Evolutionary conservation across 768 basidiomycete species (phyloP).

Genomic region (Termitomyces titanicus): DNA sequence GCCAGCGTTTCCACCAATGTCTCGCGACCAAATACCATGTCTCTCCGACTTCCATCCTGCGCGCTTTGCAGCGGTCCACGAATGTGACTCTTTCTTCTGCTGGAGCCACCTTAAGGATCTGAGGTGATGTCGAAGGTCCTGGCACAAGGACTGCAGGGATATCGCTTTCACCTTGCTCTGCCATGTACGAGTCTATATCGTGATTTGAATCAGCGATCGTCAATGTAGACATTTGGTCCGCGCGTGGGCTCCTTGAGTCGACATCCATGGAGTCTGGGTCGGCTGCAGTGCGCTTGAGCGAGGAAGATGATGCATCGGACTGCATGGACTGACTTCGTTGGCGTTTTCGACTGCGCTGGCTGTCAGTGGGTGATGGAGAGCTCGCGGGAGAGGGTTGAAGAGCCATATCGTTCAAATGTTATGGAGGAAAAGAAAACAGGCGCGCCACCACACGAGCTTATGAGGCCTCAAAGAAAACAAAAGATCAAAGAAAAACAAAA

Average conservation of each 20-base stretch:
- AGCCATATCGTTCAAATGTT: slow-evolving; percentile 33
- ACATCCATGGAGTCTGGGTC: slow-evolving; percentile 53
- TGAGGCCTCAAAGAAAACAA: slow-evolving; percentile 1
- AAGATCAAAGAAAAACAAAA: slow-evolving; percentile 14
- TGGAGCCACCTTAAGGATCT: slow-evolving; percentile 22
- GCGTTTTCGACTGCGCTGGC: slow-evolving; percentile 55
- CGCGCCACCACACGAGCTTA: slow-evolving; percentile 10
- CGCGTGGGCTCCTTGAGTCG: slow-evolving; percentile 30
- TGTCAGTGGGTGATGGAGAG: slow-evolving; percentile 39
- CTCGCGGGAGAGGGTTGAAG: slow-evolving; percentile 42
- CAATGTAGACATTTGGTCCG: slow-evolving; percentile 41
- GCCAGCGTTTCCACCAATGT: slow-evolving; percentile 75
- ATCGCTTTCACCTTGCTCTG: slow-evolving; percentile 46
- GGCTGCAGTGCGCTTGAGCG: slow-evolving; percentile 76
- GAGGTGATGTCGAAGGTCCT: slow-evolving; percentile 19
- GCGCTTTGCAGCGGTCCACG: slow-evolving; percentile 43
- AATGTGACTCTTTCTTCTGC: slow-evolving; percentile 45
- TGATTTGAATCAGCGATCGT: slow-evolving; percentile 38
- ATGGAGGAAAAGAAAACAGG: slow-evolving; percentile 9
- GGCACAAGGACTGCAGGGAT: slow-evolving; percentile 26
- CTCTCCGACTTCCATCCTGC: slow-evolving; percentile 58
- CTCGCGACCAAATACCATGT: slow-evolving; percentile 76
- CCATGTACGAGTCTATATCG: slow-evolving; percentile 72
- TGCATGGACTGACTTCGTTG: slow-evolving; percentile 76
- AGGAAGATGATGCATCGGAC: slow-evolving; percentile 67